Conservation (phyloP, 139 green algal genomes). For the Limnomonas spitsbergensis region DNA sequence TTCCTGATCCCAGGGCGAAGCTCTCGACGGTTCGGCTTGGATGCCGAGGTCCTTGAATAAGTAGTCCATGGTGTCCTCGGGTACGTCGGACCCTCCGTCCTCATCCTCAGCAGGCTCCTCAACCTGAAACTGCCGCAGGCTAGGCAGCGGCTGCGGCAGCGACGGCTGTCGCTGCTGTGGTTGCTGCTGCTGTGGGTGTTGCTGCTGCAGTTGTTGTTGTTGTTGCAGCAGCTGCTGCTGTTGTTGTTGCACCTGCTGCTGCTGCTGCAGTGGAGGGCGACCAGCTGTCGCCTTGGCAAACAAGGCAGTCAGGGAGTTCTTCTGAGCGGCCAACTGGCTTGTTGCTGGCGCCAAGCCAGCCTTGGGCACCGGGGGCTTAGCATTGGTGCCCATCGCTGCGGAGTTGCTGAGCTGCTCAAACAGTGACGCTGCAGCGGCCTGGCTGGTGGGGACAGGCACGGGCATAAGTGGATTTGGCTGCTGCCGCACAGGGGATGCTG, state of each 20-base stretch:
- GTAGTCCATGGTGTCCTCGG: not conserved
- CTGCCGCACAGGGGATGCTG: not conserved
- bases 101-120: not conserved
- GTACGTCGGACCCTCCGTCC: not conserved
- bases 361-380: not conserved
- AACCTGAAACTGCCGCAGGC: not conserved
- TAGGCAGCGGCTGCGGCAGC: not conserved
- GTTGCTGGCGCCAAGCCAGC: not conserved
- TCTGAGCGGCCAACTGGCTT: not conserved
- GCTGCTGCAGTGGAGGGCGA: not conserved
- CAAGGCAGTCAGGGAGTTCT: not conserved
- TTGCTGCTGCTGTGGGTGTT: no score
- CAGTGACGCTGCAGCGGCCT: not conserved
- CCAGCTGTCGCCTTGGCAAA: conserved; percentile 3
- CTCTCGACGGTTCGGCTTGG: not conserved
- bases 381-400: not conserved
- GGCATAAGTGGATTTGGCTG: no score
- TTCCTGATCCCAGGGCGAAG: not conserved
- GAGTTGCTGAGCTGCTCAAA: conserved; percentile 11
- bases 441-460: not conserved
- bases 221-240: not conserved
- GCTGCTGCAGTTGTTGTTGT: no score
- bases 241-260: no score
- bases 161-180: no score
- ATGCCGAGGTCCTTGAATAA: not conserved